Evolutionary conservation across 1,284 basidiomycete species (phyloP), one percentile per base, ranked within the genome.

Genomic region (Volvariella surrecta): DNA sequence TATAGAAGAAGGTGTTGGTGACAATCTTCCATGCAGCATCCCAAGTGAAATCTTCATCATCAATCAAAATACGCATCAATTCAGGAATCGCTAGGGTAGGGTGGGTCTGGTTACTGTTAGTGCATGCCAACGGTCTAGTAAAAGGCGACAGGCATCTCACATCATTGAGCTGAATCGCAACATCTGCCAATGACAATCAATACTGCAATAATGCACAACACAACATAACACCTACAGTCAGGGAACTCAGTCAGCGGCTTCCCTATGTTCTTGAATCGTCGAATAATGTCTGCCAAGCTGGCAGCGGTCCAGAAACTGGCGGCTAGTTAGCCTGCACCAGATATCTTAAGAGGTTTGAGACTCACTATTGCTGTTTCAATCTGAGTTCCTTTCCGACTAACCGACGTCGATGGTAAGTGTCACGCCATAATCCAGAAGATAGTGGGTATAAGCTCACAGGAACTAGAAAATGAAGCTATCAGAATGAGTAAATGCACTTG

Each of bases 51-150:
- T 92, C 87, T 61, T 96, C 92, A 40, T 96, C 92, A 55, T 95
- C 88, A 46, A 88, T 65, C 22, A 87, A 74, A 49, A 96, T 79
- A 40, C 92, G 81, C 87, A 93, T 91, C 39, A 96, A 69, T 62
- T 96, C 93, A n/a, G 88, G 88, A 53, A 96, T 89, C 7, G 90
- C 89, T 44, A 95, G 74, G 3, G 91, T 94, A 0, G 93, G 92
- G 62, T 96, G 92, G 1, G 93, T 95, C 79, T 93, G 45, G 19
- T 17, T 20, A 20, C 15, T 17, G 16, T 4, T n/a, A 2, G 38
- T 17, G 37, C 31, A 50, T 48, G 22, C 43, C 21, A 8, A 39
- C 6, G 24, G 11, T 28, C 10, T 11, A 16, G 16, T 22, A 18
- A 39, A 19, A 39, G 22, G 20, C 8, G 24, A 45, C 2, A 21